Base-by-base conservation (phyloP, 1,284 basidiomycete genomes). In the Phellinidium pouzarii region DNA sequence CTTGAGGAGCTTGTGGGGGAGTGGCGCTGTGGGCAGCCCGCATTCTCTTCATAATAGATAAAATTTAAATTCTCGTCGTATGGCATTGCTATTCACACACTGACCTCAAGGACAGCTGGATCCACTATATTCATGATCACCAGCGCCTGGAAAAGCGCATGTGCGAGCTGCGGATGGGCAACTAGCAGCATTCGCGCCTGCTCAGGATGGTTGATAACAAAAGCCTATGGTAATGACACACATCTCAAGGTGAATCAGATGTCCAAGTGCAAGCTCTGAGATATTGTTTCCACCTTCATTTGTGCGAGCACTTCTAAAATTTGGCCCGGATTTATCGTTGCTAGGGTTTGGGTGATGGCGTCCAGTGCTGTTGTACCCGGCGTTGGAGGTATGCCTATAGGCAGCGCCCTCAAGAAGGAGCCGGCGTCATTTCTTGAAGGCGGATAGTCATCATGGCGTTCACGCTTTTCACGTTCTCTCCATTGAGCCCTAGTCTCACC, bases 51-150 rank as follows among this genome's bases (percentile, higher is more conserved):
- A 41, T 46, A 23, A 0, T 23, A n/a, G n/a, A n/a, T n/a, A n/a
- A n/a, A n/a, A 14, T 53, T 19, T 12, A 46, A 36, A 43, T 52
- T 34, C 14, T 12, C 14, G 36, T 41, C 5, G 36, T 19, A 38
- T 17, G 37, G 36, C 17, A 0, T 20, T 31, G 17, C 19, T 43
- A 46, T 3, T 17, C 23, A 19, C n/a, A 42, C 17, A 64, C 76
- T 62, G 61, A 84, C 80, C 63, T 84, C 76, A 2, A 98, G 75
- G 48, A 97, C 84, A 1, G 81, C 79, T 1, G 88, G 81, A 60
- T 98, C 94, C 44, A 99, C 91, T 22, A 99, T 91, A 65, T 95
- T 92, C 77, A 96, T 91, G 55, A 97, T 75, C 4, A 99, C 73
- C 64, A 99, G 82, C 0, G 92, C 90, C 71, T 98, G 95, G 73